Percentiles rank a stretch among this genome's conserved stretches.
These are phyloP conservation scores for Xylaria castorea DNA, from an alignment of 495 filamentous ascomycete species.

Conservation along the genomic window DNA sequence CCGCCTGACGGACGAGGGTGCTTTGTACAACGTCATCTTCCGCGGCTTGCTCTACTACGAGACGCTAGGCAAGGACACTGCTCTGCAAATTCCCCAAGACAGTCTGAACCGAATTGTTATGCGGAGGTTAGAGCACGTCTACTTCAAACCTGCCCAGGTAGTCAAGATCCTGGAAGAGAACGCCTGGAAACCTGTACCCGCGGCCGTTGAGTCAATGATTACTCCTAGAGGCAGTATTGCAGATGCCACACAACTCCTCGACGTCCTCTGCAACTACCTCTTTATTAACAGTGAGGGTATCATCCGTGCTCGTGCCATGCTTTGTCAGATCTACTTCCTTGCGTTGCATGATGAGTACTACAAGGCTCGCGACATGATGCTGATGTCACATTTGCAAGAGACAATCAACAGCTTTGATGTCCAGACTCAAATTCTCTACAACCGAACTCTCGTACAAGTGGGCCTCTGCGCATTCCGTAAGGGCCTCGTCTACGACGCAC, in stretches of 20 bases:
- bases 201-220: slow-evolving; percentile 74
- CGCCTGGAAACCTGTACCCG: slow-evolving; percentile 84
- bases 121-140: slow-evolving; percentile 92
- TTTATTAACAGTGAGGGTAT: slow-evolving; percentile 94
- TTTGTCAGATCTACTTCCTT: slow-evolving; percentile 98
- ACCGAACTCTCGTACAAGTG: slow-evolving; percentile 96
- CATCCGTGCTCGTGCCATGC: slow-evolving; percentile 93
- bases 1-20: slow-evolving; percentile 85
- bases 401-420: slow-evolving; percentile 94
- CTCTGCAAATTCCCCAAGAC: slow-evolving; percentile 79
- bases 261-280: slow-evolving; percentile 90
- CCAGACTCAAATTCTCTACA: slow-evolving; percentile 97
- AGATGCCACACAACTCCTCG: slow-evolving; percentile 78
- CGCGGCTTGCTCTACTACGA: slow-evolving; percentile 88
- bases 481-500: slow-evolving; percentile 95
- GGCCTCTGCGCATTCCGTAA: slow-evolving; percentile 98
- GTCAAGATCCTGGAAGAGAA: slow-evolving; percentile 91
- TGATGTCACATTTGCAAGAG: slow-evolving; percentile 99
- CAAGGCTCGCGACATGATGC: slow-evolving; percentile 95
- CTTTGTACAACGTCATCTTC: slow-evolving; percentile 91
- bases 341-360: slow-evolving; percentile 98
- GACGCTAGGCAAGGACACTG: slow-evolving; percentile 69
- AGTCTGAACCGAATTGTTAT: slow-evolving; percentile 89
- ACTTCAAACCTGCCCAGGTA: slow-evolving; percentile 98
- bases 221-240: slow-evolving; percentile 70